Evolutionary conservation across 805 yeast species (phyloP), one percentile per base, ranked within the genome.

Genomic region (Suhomyces faveliae): DNA sequence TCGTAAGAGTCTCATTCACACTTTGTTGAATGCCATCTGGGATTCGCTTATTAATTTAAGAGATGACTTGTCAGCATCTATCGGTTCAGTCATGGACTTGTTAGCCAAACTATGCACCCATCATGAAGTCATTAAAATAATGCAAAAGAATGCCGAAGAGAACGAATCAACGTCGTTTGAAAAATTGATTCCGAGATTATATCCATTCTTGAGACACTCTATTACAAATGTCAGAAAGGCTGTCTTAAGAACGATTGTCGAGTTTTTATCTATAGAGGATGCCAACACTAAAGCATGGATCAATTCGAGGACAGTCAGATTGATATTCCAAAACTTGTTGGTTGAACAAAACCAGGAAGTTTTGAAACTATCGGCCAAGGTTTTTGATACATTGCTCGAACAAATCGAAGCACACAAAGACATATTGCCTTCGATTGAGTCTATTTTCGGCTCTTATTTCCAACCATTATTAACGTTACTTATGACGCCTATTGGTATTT

Each of bases 51-150:
- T 90, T 2, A 87, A 86, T 58, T 73, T 92, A 48, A 84, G 87
- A 56, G 99, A 94, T 64, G 99, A 94, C 64, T 74, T 94, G 42
- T 87, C 96, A 10, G 96, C 98, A 0, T 86, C 97, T 3, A 89
- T 94, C 39, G 97, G 98, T 30, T 87, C 96, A 2, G 94, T 94
- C 1, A 91, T 94, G 97, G 97, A 94, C 65, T 70, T 94, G 19
- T 74, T 94, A 46, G 91, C 97, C 2, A 88, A 86, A 56, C 73
- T 94, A 43, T 94, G 97, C 63, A 80, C 90, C 5, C 91, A 85
- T 64, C 78, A 81, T 2, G 83, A 83, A 59, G 96, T 91, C 5
- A 70, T 91, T 35, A 84, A 81, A 9, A 77, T 84, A 21, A 79
- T 94, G 74, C 85, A 84, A 56, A 69, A 73, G 19, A 80, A 81